A percentile compares a stretch with the other conserved stretches of the same genome.
phyloP scores from a whole-genome alignment of 371 early-diverging fungal genomes.

The Zychaea mexicana region DNA sequence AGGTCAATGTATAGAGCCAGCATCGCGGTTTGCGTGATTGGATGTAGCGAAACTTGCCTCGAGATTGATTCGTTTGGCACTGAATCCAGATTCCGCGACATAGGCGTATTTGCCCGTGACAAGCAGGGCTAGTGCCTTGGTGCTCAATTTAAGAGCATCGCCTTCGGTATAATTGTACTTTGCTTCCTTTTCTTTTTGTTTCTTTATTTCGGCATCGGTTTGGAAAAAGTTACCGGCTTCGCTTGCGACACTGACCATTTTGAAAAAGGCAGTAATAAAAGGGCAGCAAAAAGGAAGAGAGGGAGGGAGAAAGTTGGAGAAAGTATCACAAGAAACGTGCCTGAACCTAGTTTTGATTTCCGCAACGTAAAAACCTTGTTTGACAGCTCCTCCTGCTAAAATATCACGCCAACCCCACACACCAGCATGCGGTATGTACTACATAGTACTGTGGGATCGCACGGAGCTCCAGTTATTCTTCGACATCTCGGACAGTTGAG shows the following conservation, averaged over 20 bases:
- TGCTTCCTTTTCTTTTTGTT: slow-evolving; percentile 54
- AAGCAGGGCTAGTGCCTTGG: slow-evolving; percentile 66
- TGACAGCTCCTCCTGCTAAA: no score
- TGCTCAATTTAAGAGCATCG: slow-evolving; percentile 57
- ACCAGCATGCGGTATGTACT: no score
- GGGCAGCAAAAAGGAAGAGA: no score
- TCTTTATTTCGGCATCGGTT: slow-evolving; percentile 70
- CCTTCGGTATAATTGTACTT: slow-evolving; percentile 70
- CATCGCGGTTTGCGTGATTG: no score
- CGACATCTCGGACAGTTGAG: no score
- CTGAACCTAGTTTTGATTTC: no score
- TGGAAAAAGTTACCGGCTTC: slow-evolving; percentile 79
- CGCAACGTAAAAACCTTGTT: no score
- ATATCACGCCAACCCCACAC: no score
- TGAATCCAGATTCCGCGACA: slow-evolving; percentile 66
- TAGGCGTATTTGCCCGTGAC: slow-evolving; percentile 43
- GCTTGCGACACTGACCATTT: slow-evolving; percentile 56
- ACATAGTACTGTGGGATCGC: no score
- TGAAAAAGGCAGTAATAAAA: background rate
- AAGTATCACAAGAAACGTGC: background rate
- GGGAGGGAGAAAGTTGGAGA: background rate
- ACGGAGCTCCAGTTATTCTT: no score
- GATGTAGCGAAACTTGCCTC: slow-evolving; percentile 45
- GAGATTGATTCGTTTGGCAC: slow-evolving; percentile 58
- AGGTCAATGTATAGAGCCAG: no score